Evolutionary conservation across 2,329 filamentous ascomycete species (phyloP).

Genomic region (Fusarium palustre): DNA sequence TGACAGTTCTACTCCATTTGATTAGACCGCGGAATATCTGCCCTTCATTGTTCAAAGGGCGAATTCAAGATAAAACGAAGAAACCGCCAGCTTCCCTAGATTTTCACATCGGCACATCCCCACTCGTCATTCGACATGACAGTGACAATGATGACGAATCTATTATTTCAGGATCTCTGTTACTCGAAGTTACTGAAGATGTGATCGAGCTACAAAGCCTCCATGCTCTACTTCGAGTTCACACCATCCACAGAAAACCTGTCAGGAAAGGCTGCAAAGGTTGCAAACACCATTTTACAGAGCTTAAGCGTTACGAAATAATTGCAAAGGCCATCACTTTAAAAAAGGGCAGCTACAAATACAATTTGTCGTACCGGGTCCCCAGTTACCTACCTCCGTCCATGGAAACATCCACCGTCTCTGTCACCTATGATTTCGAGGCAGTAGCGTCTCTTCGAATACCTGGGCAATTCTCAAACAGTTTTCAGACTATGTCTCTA

Average conservation of each 20-base stretch:
- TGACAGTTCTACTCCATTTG: slow-evolving; percentile 15
- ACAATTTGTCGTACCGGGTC: slow-evolving; percentile 88
- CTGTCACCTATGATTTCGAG: slow-evolving; percentile 81
- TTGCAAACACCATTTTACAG: slow-evolving; percentile 30
- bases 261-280: slow-evolving; percentile 27
- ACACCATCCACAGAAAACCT: slow-evolving; percentile 23
- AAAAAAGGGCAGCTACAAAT: slow-evolving; percentile 53
- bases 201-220: slow-evolving; percentile 18
- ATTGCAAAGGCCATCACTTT: slow-evolving; percentile 1
- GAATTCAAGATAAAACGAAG: not conserved
- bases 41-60: not conserved
- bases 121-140: slow-evolving; percentile 15
- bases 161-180: slow-evolving; percentile 16
- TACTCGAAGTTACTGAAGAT: slow-evolving; percentile 1
- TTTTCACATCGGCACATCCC: slow-evolving; percentile 17
- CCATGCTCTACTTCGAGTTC: slow-evolving; percentile 1
- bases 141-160: not conserved
- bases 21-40: slow-evolving; percentile 15
- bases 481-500: slow-evolving; percentile 65
- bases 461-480: slow-evolving; percentile 55
- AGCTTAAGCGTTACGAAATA: slow-evolving; percentile 33
- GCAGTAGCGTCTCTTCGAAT: slow-evolving; percentile 71
- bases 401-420: slow-evolving; percentile 76
- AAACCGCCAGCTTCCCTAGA: not conserved
- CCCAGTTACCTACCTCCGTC: slow-evolving; percentile 84